Evolutionary conservation across 305 asterid genomes (phyloP).

Genomic region (Solanum chacoense): DNA sequence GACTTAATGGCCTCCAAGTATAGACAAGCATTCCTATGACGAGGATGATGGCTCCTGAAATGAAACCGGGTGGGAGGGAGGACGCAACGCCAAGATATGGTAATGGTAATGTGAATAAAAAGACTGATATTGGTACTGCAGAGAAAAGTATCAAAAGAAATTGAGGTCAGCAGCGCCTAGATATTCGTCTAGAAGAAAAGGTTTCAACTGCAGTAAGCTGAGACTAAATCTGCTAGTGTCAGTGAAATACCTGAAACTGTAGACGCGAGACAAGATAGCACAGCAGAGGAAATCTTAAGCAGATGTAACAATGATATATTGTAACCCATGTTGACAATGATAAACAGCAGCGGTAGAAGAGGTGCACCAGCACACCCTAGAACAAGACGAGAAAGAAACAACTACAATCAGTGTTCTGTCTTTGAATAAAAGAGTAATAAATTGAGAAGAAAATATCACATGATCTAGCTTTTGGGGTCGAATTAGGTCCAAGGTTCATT

Average conservation of each 20-base stretch:
- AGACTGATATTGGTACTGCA: constrained; percentile 82
- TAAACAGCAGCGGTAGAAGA: constrained; percentile 66
- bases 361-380: constrained; percentile 92
- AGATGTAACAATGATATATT: constrained; percentile 83
- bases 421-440: background rate
- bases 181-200: background rate
- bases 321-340: constrained; percentile 78
- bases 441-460: background rate
- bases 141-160: background rate
- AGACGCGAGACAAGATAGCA: constrained; percentile 74
- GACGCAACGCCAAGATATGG: constrained; percentile 85
- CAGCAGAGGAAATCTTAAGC: constrained; percentile 88
- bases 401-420: background rate
- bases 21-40: constrained; percentile 56
- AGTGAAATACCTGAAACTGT: constrained; percentile 69
- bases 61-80: constrained; percentile 81
- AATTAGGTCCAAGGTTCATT: background rate
- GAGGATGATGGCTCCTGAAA: constrained; percentile 62
- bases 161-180: background rate
- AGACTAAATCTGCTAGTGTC: background rate
- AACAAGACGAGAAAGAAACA: background rate
- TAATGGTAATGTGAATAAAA: constrained; percentile 77
- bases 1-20: constrained; percentile 48
- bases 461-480: background rate
- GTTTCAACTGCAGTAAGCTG: background rate